Evolutionary conservation across 2,329 filamentous ascomycete genomes (phyloP), one percentile per base, ranked within the genome.

Genomic region (Claviceps paspali): DNA sequence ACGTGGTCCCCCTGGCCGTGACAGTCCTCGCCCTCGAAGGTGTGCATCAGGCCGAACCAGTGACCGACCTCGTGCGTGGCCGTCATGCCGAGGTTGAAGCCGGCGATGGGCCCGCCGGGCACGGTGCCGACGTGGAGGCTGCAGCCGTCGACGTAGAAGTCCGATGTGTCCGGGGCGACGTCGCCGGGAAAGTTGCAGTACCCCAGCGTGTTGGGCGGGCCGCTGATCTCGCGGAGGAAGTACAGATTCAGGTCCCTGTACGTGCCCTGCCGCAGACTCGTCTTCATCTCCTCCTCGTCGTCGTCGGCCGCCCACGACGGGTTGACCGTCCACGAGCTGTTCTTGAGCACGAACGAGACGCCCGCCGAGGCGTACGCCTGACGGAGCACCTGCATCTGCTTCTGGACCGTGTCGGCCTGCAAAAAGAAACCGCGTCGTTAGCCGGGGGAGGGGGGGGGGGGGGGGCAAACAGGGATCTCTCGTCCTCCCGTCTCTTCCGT

Each of bases 301-400:
- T 40, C 39, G 44, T 60, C 32, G 30, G 56, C 61, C 18, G 62
- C 59, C 65, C 65, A 70, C 40, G 48, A 51, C 17, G 48, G 33
- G 53, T 70, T 65, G 48, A 66, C 46, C 27, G 63, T 64, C 44
- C 52, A 59, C 39, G 60, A 57, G 28, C 53, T 62, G 41, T 54
- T 50, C 34, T 57, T 54, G 33, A 65, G 54, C 28, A 52, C 54
- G 51, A 69, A 70, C 11, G 46, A 47, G 50, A 68, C 58, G 42
- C 59, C 55, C 36, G 63, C 52, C 0, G 54, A 51, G 23, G 51
- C 51, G 41, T 61, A 70, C 33, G 60, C 59, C 2, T 41, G 30
- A 49, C 68, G 68, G 46, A 70, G 47, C 26, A 61, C 57, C 2
- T 50, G 41, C 27, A 68, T 45, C 50, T 70, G 64, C 38, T 53